Percentiles rank a stretch among this genome's conserved stretches.
phyloP scores from a whole-genome alignment of 257 asterid genomes.

The Forsythia viridissima region DNA sequence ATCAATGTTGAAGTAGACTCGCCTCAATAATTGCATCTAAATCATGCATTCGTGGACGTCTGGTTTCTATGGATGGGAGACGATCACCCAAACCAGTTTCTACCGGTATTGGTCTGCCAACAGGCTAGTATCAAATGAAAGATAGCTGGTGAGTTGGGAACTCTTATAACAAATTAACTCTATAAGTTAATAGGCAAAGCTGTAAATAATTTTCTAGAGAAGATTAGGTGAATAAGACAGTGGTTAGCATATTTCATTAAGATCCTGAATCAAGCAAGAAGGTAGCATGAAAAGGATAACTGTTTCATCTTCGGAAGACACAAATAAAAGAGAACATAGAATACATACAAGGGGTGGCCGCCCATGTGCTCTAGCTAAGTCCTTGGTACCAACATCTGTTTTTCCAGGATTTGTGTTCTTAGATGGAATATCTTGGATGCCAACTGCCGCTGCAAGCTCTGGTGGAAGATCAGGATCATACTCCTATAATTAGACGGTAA shows the following conservation, averaged over 20 bases:
- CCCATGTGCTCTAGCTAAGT: constrained; percentile 53
- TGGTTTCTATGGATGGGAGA: constrained; percentile 79
- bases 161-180: background rate
- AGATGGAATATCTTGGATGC: constrained; percentile 61
- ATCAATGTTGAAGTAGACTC: constrained; percentile 19
- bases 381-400: constrained; percentile 56
- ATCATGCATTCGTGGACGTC: constrained; percentile 87
- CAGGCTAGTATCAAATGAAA: constrained; percentile 56
- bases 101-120: constrained; percentile 93
- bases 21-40: constrained; percentile 85
- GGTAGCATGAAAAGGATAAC: background rate
- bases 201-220: background rate
- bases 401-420: constrained; percentile 49
- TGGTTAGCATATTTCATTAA: background rate
- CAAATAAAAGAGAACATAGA: background rate
- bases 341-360: constrained; percentile 73
- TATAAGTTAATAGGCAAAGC: background rate
- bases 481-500: constrained; percentile 53
- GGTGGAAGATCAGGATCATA: constrained; percentile 99
- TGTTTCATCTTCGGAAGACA: too few species aligned
- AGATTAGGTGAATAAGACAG: constrained; percentile 2
- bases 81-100: constrained; percentile 89
- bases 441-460: constrained; percentile 96
- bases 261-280: constrained; percentile 8
- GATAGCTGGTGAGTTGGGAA: constrained; percentile 25